Evolutionary conservation across 2,329 filamentous ascomycete species (phyloP), one percentile per base, ranked within the genome.

Genomic region (Epichloe festucae): DNA sequence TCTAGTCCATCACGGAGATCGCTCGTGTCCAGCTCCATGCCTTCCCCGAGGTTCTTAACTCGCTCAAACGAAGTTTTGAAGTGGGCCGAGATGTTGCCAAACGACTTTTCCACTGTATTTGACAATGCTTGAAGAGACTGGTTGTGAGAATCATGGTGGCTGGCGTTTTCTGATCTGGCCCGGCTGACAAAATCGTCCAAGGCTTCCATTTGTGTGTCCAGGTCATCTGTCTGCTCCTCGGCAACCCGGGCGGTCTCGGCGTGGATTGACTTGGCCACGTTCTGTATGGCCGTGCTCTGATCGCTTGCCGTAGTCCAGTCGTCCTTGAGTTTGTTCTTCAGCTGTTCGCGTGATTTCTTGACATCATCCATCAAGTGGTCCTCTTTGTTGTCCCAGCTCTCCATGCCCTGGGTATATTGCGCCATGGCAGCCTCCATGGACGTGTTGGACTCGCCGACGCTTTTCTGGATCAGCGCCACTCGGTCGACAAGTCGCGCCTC

Each of bases 221-320:
- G 85, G 58, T 95, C 87, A 52, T 79, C 77, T 70, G 94, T 87
- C 69, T 98, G 93, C 52, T 86, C 84, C 61, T 91, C 87, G 12
- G 97, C 90, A 53, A 94, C 91, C 6, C 84, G 84, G 34, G 95
- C 81, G 0, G 91, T 96, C 68, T 95, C 87, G 36, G 86, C 85
- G 58, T 98, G 90, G 1, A 97, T 89, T 2, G 87, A 87, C 59
- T 87, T 85, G 0, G 91, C 90, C 0, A 87, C 87, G 7, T 79
- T 77, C 59, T 91, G 87, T 59, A 98, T 91, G 5, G 85, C 83
- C n/a, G 76, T 81, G 60, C 89, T 94, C 61, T 87, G 84, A 52
- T 85, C 77, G 59, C 88, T 87, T 39, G 91, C 88, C 34, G 72
- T 81, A 55, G 79, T 81, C 85, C 90, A 95, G 64, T 96, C 90